Conservation (phyloP, 805 yeast genomes). For the Dipodascus albidus region DNA sequence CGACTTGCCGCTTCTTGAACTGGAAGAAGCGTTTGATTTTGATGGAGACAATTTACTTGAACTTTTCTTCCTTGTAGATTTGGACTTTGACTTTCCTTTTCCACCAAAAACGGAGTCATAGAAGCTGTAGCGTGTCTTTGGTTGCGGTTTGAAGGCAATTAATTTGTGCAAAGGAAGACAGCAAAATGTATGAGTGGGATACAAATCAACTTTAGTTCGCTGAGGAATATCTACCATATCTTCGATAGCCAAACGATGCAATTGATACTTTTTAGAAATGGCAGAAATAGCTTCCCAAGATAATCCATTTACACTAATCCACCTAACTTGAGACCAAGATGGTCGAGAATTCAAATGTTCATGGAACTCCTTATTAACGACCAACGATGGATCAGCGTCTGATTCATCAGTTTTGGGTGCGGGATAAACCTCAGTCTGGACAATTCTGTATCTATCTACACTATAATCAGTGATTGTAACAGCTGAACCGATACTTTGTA, state of each 20-base stretch:
- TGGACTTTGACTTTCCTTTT: not conserved
- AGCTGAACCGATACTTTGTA: slow-evolving; percentile 40
- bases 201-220: slow-evolving; percentile 44
- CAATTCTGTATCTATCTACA: slow-evolving; percentile 31
- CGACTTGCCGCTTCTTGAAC: not conserved
- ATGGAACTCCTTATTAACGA: slow-evolving; percentile 21
- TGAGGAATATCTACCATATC: slow-evolving; percentile 56
- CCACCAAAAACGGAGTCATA: not conserved
- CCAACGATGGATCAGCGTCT: not conserved
- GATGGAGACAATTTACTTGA: not conserved
- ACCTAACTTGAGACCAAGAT: slow-evolving; percentile 38
- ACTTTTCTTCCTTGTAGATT: not conserved
- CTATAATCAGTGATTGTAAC: slow-evolving; percentile 44
- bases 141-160: not conserved
- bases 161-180: slow-evolving; percentile 43
- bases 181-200: slow-evolving; percentile 39
- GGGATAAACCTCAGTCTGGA: slow-evolving; percentile 29
- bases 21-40: not conserved
- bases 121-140: not conserved
- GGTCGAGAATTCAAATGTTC: slow-evolving; percentile 29
- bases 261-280: slow-evolving; percentile 32
- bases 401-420: slow-evolving; percentile 6
- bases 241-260: slow-evolving; percentile 47
- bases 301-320: slow-evolving; percentile 51
- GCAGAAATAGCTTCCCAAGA: slow-evolving; percentile 47